Conservation (phyloP, 805 yeast genomes). For the Saturnispora zaruensis region DNA sequence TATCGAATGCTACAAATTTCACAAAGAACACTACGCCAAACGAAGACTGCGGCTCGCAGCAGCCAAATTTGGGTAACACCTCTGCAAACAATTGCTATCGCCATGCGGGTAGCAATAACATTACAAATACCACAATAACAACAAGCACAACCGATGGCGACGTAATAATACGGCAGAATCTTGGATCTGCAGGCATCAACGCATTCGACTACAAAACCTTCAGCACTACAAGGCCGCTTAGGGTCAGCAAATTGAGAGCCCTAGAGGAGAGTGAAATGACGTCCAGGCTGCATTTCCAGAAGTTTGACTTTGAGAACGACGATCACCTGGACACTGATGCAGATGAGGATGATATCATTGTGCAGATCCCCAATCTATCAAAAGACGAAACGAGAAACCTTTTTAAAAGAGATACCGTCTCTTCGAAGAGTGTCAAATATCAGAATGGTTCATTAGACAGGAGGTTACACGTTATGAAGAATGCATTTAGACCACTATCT, state of each 20-base stretch:
- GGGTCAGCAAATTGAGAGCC: slow-evolving; percentile 29
- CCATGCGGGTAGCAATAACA: background rate
- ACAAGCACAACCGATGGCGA: slow-evolving; percentile 7
- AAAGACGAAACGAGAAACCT: slow-evolving; percentile 15
- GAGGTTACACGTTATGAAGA: slow-evolving; percentile 22
- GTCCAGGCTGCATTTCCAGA: slow-evolving; percentile 23
- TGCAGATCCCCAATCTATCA: slow-evolving; percentile 21
- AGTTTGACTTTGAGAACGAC: slow-evolving; percentile 8
- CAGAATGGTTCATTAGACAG: slow-evolving; percentile 16
- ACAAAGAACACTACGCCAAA: background rate
- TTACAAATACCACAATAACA: background rate
- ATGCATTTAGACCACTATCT: slow-evolving; percentile 21
- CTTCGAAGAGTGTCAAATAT: background rate
- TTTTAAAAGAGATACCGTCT: slow-evolving; percentile 4
- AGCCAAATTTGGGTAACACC: background rate
- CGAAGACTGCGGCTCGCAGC: background rate
- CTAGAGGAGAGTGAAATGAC: slow-evolving; percentile 32
- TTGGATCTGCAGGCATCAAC: slow-evolving; percentile 20
- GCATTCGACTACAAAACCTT: slow-evolving; percentile 31
- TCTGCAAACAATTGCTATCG: background rate
- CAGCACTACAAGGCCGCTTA: slow-evolving; percentile 26
- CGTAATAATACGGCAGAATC: slow-evolving; percentile 19
- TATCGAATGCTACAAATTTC: slow-evolving; percentile 5
- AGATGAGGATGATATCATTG: slow-evolving; percentile 11
- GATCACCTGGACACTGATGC: background rate